These are phyloP conservation scores for Henckelia pumila DNA, from an alignment of 257 asterid genomes.

Conservation along the genomic window DNA sequence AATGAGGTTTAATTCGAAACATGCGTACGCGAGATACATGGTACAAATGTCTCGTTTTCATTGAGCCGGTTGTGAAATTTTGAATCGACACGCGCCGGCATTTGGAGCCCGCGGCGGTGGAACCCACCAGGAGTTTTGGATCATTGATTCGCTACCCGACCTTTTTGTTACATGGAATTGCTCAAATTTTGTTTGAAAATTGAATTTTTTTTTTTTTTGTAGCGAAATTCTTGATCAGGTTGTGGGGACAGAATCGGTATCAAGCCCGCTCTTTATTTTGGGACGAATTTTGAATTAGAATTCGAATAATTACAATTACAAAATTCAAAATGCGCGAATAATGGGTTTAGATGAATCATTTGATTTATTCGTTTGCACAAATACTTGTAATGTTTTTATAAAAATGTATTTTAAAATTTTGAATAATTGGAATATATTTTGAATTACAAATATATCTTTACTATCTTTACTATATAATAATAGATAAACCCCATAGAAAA, in stretches of 20 bases:
- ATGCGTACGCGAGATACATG: neutral
- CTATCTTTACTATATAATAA: too few species aligned
- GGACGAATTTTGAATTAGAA: neutral
- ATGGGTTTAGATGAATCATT: too few species aligned
- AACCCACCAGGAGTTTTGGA: constrained; percentile 20
- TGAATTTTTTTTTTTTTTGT: neutral
- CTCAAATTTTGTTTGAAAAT: too few species aligned
- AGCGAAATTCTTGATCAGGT: neutral
- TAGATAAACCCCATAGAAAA: too few species aligned
- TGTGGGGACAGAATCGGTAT: neutral
- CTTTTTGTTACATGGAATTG: too few species aligned
- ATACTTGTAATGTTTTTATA: too few species aligned
- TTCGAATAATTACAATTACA: neutral
- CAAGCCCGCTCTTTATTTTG: too few species aligned
- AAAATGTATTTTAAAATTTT: too few species aligned
- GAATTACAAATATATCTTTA: too few species aligned
- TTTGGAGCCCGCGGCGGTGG: constrained; percentile 22
- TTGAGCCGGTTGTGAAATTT: constrained; percentile 46
- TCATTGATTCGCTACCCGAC: neutral
- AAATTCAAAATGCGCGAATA: neutral
- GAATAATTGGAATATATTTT: too few species aligned
- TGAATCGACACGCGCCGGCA: constrained; percentile 67
- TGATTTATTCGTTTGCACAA: too few species aligned
- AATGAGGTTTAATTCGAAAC: constrained; percentile 14
- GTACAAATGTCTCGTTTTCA: constrained; percentile 51